Evolutionary conservation across 192 early-diverging fungal species (phyloP), one percentile per base, ranked within the genome.

Genomic region (Fimicolochytrium jonesii): DNA sequence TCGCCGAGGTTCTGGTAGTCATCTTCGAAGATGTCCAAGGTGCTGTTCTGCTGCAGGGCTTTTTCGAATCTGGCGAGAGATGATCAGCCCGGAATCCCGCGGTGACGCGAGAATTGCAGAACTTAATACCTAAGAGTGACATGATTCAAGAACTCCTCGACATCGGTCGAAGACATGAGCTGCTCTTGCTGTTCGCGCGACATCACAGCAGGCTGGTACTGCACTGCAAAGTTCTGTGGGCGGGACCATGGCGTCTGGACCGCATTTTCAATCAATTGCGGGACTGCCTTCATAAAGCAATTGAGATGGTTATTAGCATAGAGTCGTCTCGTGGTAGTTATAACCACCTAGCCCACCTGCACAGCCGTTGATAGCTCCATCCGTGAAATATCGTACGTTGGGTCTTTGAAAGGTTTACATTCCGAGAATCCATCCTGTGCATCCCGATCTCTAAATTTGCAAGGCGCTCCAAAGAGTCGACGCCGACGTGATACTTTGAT

Each of bases 21-120:
- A 49, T 86, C 79, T 31, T 55, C 17, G 41, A 82, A 84, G 26
- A 86, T 85, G 56, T 86, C 64, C n/a, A 85, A 31, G 10, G 83
- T 69, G 17, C 45, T 59, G 65, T 86, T 86, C 54, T 82, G 76
- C 62, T 78, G 76, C 10, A 86, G 47, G 13, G 61, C 75, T n/a
- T 78, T 52, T 47, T 86, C 84, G 55, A 86, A 80, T 23, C 75
- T 77, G 33, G n/a, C 31, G 42, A 48, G 7, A n/a, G n/a, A n/a
- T n/a, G n/a, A n/a, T n/a, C 39, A 30, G 17, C 34, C 41, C n/a
- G 9, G n/a, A n/a, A n/a, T n/a, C n/a, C n/a, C n/a, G n/a, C n/a
- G n/a, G n/a, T n/a, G 9, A 41, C 9, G 9, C 37, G 37, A 41
- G n/a, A 41, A 41, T 41, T n/a, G n/a, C 37, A n/a, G 18, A 41